Percentiles rank a stretch among this genome's conserved stretches.
phyloP scores from a whole-genome alignment of 129 eudicot species.

The Chrysanthemum lavandulifolium region DNA sequence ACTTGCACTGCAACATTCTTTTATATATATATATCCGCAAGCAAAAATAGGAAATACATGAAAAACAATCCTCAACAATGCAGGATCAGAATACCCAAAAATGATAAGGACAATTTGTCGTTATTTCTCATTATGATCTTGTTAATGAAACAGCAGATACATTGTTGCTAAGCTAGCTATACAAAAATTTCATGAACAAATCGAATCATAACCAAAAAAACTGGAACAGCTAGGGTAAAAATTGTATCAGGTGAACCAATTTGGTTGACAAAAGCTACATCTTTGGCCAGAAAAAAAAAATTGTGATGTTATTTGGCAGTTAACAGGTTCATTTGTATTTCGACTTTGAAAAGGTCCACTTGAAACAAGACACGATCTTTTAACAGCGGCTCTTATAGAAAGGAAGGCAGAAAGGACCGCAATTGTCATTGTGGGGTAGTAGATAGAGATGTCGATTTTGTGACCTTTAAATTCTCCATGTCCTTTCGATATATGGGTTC shows the following conservation, averaged over 20 bases:
- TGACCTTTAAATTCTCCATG: neutral
- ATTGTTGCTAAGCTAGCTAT: conserved; percentile 19
- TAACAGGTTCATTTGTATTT: conserved; percentile 39
- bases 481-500: conserved; percentile 22
- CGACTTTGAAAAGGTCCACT: conserved; percentile 34
- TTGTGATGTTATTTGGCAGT: conserved; percentile 10
- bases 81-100: conserved; percentile 6
- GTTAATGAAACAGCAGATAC: neutral
- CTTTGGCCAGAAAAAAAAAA: neutral
- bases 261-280: neutral
- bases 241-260: conserved; percentile 11
- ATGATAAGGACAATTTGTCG: neutral
- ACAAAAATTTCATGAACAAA: neutral
- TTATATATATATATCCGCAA: neutral
- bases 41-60: neutral
- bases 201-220: neutral
- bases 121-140: conserved; percentile 11
- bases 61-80: neutral
- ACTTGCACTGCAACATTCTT: neutral
- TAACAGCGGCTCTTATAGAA: conserved; percentile 46
- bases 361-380: conserved; percentile 44
- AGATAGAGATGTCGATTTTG: conserved; percentile 29
- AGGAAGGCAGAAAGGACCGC: conserved; percentile 45
- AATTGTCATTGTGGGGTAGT: conserved; percentile 42
- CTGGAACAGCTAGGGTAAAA: neutral